Conservation (phyloP, 495 filamentous ascomycete genomes). For the Halenospora varia region DNA sequence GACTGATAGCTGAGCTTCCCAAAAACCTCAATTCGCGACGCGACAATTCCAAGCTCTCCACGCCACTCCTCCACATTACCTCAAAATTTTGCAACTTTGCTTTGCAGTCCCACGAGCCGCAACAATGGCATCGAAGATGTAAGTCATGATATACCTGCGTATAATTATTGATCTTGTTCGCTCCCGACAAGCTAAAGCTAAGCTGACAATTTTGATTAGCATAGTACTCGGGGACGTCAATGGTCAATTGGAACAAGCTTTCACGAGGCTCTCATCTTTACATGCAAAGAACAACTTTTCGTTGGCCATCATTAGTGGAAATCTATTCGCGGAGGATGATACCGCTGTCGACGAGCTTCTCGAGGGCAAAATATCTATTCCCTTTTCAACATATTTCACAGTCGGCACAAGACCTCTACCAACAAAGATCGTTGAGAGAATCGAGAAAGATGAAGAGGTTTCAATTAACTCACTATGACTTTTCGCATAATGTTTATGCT, state of each 20-base stretch:
- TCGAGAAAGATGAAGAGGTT: constrained; percentile 67
- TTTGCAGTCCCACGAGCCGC: not conserved
- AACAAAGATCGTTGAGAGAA: constrained; percentile 57
- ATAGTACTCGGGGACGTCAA: constrained; percentile 77
- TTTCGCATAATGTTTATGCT: not conserved
- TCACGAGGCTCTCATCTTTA: constrained; percentile 71
- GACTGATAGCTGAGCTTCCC: not conserved
- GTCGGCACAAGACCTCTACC: constrained; percentile 69
- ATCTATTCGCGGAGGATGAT: constrained; percentile 68
- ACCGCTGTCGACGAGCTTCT: constrained; percentile 61
- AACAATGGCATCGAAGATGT: constrained; percentile 70
- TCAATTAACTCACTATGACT: constrained; percentile 4
- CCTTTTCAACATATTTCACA: constrained; percentile 84
- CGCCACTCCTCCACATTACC: not conserved
- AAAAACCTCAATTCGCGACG: constrained; percentile 2
- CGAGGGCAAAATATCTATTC: constrained; percentile 62
- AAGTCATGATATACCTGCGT: constrained; percentile 27
- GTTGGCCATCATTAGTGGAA: constrained; percentile 77
- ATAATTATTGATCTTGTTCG: not conserved
- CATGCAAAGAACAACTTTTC: constrained; percentile 83
- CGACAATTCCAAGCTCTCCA: constrained; percentile 1
- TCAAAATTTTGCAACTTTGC: not conserved
- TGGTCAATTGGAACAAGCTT: constrained; percentile 66
- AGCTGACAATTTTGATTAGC: constrained; percentile 39
- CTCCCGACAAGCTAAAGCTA: not conserved